These are phyloP conservation scores for Gastrolobium bilobum DNA, from an alignment of 306 rosid species.

Conservation along the genomic window DNA sequence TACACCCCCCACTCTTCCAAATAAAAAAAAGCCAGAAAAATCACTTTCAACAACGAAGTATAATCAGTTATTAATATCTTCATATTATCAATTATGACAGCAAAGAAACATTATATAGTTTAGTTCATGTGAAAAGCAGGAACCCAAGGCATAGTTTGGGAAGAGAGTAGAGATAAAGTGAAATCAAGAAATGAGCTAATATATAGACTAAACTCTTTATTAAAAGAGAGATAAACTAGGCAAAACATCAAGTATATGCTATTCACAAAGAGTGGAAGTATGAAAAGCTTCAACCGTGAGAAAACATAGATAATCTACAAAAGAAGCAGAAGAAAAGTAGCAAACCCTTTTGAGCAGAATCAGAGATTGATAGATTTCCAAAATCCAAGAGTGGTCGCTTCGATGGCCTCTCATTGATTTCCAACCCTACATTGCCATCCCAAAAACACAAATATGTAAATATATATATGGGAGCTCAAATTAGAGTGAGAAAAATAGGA, in stretches of 20 bases:
- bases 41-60: background rate
- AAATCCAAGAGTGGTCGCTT: constrained; percentile 89
- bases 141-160: background rate
- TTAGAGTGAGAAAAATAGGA: background rate
- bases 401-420: constrained; percentile 84
- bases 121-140: background rate
- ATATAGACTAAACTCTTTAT: background rate
- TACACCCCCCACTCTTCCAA: background rate
- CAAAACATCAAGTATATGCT: background rate
- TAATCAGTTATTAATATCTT: background rate
- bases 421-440: constrained; percentile 67
- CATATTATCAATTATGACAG: background rate
- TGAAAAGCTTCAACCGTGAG: background rate
- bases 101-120: background rate
- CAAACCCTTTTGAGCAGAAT: constrained; percentile 65
- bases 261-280: background rate
- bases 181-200: background rate
- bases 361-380: constrained; percentile 67
- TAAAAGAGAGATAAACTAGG: background rate
- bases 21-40: background rate
- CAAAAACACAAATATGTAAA: background rate
- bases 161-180: too few species aligned
- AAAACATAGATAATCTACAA: background rate
- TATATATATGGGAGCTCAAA: background rate
- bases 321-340: constrained; percentile 9